Percentiles rank a stretch among this genome's conserved stretches.
Evolutionary conservation across 495 filamentous ascomycete species (phyloP).

Genomic region (Xylaria flabelliformis): DNA sequence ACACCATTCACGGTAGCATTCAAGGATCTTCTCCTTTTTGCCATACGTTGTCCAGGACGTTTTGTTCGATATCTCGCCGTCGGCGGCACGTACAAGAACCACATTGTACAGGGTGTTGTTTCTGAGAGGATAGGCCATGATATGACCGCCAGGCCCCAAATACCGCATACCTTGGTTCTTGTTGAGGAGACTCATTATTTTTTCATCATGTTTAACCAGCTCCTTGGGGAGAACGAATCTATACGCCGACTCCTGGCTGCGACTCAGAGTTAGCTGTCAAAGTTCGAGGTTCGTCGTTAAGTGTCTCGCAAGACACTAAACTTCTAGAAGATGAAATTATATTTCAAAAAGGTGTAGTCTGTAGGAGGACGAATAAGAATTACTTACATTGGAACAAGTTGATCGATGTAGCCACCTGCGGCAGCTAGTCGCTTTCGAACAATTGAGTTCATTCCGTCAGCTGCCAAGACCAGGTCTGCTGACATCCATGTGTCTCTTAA

Average conservation of each 20-base stretch:
- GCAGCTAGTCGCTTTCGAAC: slow-evolving; percentile 41
- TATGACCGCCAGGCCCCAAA: slow-evolving; percentile 53
- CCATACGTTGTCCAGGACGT: slow-evolving; percentile 13
- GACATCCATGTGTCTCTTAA: slow-evolving; percentile 28
- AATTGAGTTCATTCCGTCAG: slow-evolving; percentile 57
- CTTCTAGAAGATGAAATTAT: not conserved
- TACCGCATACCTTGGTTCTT: slow-evolving; percentile 51
- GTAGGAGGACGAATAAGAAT: not conserved
- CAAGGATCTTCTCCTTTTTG: slow-evolving; percentile 18
- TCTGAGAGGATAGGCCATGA: slow-evolving; percentile 42
- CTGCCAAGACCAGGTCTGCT: slow-evolving; percentile 53
- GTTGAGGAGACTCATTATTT: slow-evolving; percentile 44
- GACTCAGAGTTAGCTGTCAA: not conserved
- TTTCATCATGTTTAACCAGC: slow-evolving; percentile 47
- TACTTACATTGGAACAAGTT: slow-evolving; percentile 43
- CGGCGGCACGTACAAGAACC: slow-evolving; percentile 25
- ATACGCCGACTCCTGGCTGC: slow-evolving; percentile 52
- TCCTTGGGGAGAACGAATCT: slow-evolving; percentile 49
- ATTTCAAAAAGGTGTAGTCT: not conserved
- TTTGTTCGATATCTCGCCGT: not conserved
- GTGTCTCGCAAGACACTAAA: not conserved
- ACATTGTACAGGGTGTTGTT: slow-evolving; percentile 33
- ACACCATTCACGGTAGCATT: slow-evolving; percentile 20
- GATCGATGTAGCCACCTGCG: slow-evolving; percentile 38
- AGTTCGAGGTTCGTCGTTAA: not conserved